Conservation (phyloP, 345 rosid species). For the Brassica incana region DNA sequence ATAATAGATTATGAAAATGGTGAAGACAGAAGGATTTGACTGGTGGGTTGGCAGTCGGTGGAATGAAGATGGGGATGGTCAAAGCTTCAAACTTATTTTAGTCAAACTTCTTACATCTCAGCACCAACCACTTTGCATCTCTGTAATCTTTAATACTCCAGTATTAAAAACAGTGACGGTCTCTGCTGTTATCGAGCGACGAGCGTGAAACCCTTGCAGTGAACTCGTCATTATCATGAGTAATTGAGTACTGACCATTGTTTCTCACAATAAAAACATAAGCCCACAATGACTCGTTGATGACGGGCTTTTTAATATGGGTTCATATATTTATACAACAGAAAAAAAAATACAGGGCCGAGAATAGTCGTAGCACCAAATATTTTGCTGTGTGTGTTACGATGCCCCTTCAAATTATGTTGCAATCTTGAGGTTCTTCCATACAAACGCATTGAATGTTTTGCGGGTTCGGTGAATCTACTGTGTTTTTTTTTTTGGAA, state of each 20-base stretch:
- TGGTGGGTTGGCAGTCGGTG: conserved; percentile 27
- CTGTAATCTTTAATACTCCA: background rate
- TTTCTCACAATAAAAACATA: background rate
- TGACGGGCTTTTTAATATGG: background rate
- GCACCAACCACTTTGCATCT: background rate
- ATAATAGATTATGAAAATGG: background rate
- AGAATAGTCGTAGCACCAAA: background rate
- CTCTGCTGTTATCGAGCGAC: conserved; percentile 3
- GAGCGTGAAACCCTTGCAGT: background rate
- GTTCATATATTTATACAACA: background rate
- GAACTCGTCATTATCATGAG: background rate
- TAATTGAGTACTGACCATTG: background rate
- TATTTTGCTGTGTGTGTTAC: background rate
- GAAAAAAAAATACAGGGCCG: background rate
- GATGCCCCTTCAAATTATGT: background rate
- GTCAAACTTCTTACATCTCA: conserved; percentile 10
- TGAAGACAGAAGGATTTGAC: background rate
- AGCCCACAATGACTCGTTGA: background rate
- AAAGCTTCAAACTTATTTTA: conserved; percentile 18
- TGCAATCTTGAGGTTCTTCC: background rate
- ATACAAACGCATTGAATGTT: background rate
- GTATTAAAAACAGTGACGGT: background rate
- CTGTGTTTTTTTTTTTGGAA: background rate
- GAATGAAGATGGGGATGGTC: conserved; percentile 31
- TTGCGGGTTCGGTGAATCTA: background rate